A percentile compares a stretch with the other conserved stretches of the same genome.
Conservation (phyloP, 371 early-diverging fungal species). For the Mortierella sp. region DNA sequence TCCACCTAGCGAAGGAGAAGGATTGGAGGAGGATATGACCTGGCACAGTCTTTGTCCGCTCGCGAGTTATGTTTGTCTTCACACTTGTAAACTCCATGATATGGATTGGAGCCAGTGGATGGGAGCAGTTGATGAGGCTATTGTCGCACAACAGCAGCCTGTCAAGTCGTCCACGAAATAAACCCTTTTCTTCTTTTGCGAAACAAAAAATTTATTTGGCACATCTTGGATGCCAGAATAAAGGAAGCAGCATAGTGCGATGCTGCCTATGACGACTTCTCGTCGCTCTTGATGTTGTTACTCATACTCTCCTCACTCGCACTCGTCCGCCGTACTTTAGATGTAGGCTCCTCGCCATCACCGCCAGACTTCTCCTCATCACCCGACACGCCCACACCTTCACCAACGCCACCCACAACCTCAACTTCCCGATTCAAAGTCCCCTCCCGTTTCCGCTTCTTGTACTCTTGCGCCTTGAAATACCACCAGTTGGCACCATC, state of each 20-base stretch:
- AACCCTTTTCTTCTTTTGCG: background rate
- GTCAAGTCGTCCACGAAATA: background rate
- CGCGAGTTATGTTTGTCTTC: background rate
- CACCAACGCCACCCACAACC: background rate
- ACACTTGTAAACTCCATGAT: background rate
- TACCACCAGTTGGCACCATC: constrained; percentile 57
- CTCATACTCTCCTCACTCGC: background rate
- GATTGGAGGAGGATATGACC: background rate
- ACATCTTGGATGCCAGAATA: background rate
- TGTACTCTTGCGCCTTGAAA: constrained; percentile 50
- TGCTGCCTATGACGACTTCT: background rate
- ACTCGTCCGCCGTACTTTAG: background rate
- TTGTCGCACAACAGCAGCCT: background rate
- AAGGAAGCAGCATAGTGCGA: background rate
- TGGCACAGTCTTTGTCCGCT: background rate
- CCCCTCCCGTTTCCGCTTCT: constrained; percentile 53
- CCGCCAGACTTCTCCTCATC: background rate
- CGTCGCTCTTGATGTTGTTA: background rate
- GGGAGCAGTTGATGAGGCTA: background rate
- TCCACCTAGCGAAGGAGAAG: background rate
- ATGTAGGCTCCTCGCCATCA: background rate
- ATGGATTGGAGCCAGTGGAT: background rate
- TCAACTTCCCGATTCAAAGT: constrained; percentile 20
- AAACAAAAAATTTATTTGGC: background rate
- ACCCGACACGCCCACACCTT: background rate